Evolutionary conservation across 345 rosid species (phyloP).

Genomic region (Eucalyptus sideroxylon): DNA sequence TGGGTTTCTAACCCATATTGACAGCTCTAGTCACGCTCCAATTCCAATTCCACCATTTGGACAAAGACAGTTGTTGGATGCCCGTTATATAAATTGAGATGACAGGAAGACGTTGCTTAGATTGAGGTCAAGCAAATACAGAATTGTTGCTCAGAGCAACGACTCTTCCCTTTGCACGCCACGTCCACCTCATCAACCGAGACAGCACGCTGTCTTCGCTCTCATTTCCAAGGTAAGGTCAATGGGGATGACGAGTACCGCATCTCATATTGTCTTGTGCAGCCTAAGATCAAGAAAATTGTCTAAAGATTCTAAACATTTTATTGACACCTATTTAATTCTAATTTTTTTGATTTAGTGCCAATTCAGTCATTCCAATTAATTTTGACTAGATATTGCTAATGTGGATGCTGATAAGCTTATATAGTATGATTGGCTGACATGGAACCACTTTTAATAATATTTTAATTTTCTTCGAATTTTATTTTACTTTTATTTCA

Average conservation of each 20-base stretch:
- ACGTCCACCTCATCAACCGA: not conserved
- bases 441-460: too few relatives aligned
- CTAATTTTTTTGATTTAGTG: too few relatives aligned
- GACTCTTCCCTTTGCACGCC: not conserved
- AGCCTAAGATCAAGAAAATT: too few relatives aligned
- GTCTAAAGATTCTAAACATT: too few relatives aligned
- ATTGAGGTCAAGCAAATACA: not conserved
- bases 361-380: accelerated
- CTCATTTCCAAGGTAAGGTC: not conserved
- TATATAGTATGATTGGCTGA: accelerated
- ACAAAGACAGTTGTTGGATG: not conserved
- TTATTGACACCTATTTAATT: too few relatives aligned
- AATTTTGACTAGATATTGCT: too few relatives aligned
- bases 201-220: not conserved
- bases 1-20: too few relatives aligned
- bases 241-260: not conserved
- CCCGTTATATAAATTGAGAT: not conserved
- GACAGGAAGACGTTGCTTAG: not conserved
- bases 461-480: too few relatives aligned
- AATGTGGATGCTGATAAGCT: too few relatives aligned
- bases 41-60: not conserved
- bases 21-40: not conserved
- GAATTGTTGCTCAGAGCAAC: not conserved
- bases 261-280: not conserved
- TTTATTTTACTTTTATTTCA: too few relatives aligned